Base-by-base conservation (phyloP, 1,284 basidiomycete species). In the Ceratobasidium sp. region DNA sequence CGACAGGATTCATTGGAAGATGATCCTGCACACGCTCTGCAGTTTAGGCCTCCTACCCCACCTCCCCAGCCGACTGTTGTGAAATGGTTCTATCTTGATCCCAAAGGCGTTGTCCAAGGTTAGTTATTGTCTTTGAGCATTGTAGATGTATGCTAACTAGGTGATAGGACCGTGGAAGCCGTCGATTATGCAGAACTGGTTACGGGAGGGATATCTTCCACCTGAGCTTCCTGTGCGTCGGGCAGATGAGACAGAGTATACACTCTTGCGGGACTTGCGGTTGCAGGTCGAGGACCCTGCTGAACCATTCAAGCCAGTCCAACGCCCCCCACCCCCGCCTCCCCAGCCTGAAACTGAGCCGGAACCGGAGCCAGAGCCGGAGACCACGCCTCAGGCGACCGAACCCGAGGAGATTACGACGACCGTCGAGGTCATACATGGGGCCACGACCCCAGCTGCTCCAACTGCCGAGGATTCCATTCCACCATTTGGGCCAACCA, bases 111-210 rank as follows among this genome's bases (percentile, higher is more conserved):
- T 55, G 82, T 92, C 39, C 92, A 92, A 80, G 92, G 92, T 91
- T 59, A 23, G 34, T 36, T 34, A 41, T 59, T n/a, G 4, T 59
- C 16, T 26, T 55, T 30, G n/a, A n/a, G n/a, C n/a, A n/a, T 45
- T 62, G 16, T 53, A 41, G 69, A 18, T 45, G 18, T 45, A 45
- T 45, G 30, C 46, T 30, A 14, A 75, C 60, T 43, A 30, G 74
- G 65, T 50, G 34, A 2, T 71, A 93, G 91, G 91, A 57, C 92
- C 92, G 23, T 93, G 92, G 92, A 92, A 91, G 78, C 84, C 90
- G 23, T 86, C 87, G n/a, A 83, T 92, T 45, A 93, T 93, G 92
- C 91, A 93, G 78, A 86, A 88, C 5, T 93, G 92, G 92, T 92
- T 91, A 78, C 90, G 89, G 77, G 92, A 93, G 74, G 91, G 90